phyloP scores from a whole-genome alignment of 352 stramenopile species.

The Thalassiosira livingstoniorum region DNA sequence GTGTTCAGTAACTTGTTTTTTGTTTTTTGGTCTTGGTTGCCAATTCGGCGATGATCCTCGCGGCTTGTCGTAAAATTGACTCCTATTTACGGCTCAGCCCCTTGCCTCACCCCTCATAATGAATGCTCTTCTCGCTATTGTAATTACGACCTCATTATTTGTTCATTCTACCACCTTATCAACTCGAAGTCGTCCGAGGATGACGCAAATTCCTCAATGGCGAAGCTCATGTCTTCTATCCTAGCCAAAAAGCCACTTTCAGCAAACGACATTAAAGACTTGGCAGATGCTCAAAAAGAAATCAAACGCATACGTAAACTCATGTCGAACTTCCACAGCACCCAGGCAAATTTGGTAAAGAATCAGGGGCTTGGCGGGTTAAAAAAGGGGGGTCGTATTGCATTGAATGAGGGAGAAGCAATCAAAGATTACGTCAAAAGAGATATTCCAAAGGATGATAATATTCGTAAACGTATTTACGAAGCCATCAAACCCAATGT shows the following conservation, averaged over 20 bases:
- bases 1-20: too few relatives aligned
- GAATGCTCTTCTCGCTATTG: too few relatives aligned
- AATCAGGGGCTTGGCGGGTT: not conserved
- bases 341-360: not conserved
- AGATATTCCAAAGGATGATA: constrained; percentile 53
- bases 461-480: constrained; percentile 47
- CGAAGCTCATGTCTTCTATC: constrained; percentile 34
- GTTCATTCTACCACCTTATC: too few relatives aligned
- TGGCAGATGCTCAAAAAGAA: constrained; percentile 32
- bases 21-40: too few relatives aligned
- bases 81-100: too few relatives aligned
- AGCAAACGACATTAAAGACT: constrained; percentile 39
- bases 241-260: constrained; percentile 46
- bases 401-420: constrained; percentile 37
- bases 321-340: constrained; percentile 26
- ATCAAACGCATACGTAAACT: constrained; percentile 41
- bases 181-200: too few relatives aligned
- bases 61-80: too few relatives aligned
- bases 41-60: too few relatives aligned
- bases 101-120: too few relatives aligned
- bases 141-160: too few relatives aligned
- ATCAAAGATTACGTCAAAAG: constrained; percentile 56
- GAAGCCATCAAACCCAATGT: constrained; percentile 81
- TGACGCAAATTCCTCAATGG: too few relatives aligned
- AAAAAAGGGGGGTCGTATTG: constrained; percentile 26